Conservation (phyloP, 441 rosid genomes). For the Biscutella auriculata region DNA sequence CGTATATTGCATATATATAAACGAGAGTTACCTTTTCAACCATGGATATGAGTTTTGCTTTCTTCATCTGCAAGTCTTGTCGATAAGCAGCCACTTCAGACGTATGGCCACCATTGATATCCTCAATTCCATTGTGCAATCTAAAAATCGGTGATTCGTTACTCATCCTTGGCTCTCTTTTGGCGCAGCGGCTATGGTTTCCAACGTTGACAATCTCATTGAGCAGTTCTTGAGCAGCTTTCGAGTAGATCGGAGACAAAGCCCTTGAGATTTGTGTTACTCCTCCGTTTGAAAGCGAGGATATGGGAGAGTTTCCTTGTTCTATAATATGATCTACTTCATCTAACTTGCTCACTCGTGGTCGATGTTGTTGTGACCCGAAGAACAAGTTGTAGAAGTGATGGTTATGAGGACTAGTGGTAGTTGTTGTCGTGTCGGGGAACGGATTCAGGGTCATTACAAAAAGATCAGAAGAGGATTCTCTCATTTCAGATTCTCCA, state of each 20-base stretch:
- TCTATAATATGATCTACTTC: slow-evolving; percentile 2
- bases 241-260: slow-evolving; percentile 50
- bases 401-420: neutral
- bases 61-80: slow-evolving; percentile 52
- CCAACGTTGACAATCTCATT: slow-evolving; percentile 52
- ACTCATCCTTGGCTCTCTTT: slow-evolving; percentile 18
- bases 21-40: slow-evolving; percentile 50
- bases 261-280: slow-evolving; percentile 3
- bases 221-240: slow-evolving; percentile 61
- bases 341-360: too few species aligned
- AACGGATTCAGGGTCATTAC: slow-evolving; percentile 6
- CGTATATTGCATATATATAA: neutral
- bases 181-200: slow-evolving; percentile 6
- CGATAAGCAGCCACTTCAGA: slow-evolving; percentile 6
- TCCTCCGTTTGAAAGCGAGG: slow-evolving; percentile 6
- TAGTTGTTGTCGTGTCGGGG: neutral
- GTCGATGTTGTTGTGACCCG: slow-evolving; percentile 3
- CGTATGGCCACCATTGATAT: slow-evolving; percentile 30
- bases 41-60: slow-evolving; percentile 50
- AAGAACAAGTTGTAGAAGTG: slow-evolving; percentile 10
- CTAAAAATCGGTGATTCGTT: slow-evolving; percentile 19
- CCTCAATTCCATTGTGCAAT: slow-evolving; percentile 19
- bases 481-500: slow-evolving; percentile 14
- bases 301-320: slow-evolving; percentile 4
- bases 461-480: slow-evolving; percentile 7